Evolutionary conservation across 129 eudicot species (phyloP), one percentile per base, ranked within the genome.

Genomic region (Lactuca saligna): DNA sequence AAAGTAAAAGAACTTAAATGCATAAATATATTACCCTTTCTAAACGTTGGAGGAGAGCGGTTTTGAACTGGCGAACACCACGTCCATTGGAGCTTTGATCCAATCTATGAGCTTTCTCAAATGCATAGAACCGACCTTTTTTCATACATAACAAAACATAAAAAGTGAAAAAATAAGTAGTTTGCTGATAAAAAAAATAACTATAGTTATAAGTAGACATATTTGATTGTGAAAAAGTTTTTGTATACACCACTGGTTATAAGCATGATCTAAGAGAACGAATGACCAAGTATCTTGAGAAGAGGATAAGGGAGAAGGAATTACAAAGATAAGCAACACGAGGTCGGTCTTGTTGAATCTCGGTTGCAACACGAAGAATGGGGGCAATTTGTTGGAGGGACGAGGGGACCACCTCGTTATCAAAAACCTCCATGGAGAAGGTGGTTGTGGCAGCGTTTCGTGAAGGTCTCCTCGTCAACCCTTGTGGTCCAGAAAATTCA

Each of bases 271-370:
- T 49, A 61, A 17, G 9, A 33, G 49, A 37, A 32, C 15, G 60
- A 61, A 61, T 61, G 31, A 17, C 39, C 61, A 37, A 20, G 63
- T 16, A 51, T 53, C 35, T 1, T 71, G 34, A 32, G 33, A 33
- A 59, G 51, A 39, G 41, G 25, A 54, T 25, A 39, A 37, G 53
- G 41, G 57, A 58, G 33, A 67, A 32, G 37, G 13, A 68, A 83
- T 60, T 82, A 92, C 98, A 92, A 32, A 92, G 95, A 74, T 88
- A 92, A 48, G 98, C 95, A 29, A 92, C 95, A 60, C 98, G 98
- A 34, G 98, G 96, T 10, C 91, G 87, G 39, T 84, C 98, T 8
- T 72, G 46, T 17, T 88, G 82, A 58, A 92, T 84, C 85, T 92
- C 98, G 8, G 84, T 59, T 17, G 98, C 96, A 29, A 89, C 98